These are phyloP conservation scores for Parmales sp. DNA, from an alignment of 108 stramenopile genomes.

Conservation along the genomic window DNA sequence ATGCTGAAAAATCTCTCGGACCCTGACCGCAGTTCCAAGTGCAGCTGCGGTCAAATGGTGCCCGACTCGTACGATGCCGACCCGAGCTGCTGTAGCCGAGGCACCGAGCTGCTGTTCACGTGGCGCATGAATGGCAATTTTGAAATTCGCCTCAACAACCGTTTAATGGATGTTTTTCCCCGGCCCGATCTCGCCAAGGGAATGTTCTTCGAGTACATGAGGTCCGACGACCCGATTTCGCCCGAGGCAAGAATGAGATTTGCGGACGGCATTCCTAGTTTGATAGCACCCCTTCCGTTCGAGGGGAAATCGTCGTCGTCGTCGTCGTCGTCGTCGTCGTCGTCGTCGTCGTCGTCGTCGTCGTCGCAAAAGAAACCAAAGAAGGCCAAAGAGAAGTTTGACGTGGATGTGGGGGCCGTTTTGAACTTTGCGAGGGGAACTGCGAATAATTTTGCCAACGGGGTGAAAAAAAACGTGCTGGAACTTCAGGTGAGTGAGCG, in stretches of 20 bases:
- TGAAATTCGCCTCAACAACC: conserved; percentile 64
- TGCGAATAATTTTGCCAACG: neutral
- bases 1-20: conserved; percentile 51
- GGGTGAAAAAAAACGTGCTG: neutral
- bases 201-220: conserved; percentile 72
- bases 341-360: conserved; percentile 3
- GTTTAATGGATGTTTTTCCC: conserved; percentile 62
- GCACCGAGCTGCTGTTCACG: conserved; percentile 70
- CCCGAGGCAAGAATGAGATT: conserved; percentile 56
- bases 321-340: neutral
- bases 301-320: conserved; percentile 21
- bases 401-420: neutral
- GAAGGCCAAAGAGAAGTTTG: neutral
- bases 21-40: conserved; percentile 57
- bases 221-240: conserved; percentile 62
- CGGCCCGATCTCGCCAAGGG: conserved; percentile 63
- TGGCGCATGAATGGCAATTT: conserved; percentile 71
- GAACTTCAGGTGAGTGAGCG: too few relatives aligned
- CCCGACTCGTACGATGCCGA: conserved; percentile 58
- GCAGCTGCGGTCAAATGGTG: conserved; percentile 70
- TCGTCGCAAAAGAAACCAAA: neutral
- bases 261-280: conserved; percentile 69
- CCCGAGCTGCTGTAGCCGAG: conserved; percentile 66
- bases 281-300: conserved; percentile 62
- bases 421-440: neutral